Percentiles rank a stretch among this genome's conserved stretches.
These are phyloP conservation scores for Psilocybe cubensis DNA, from an alignment of 768 basidiomycete genomes.

Conservation along the genomic window DNA sequence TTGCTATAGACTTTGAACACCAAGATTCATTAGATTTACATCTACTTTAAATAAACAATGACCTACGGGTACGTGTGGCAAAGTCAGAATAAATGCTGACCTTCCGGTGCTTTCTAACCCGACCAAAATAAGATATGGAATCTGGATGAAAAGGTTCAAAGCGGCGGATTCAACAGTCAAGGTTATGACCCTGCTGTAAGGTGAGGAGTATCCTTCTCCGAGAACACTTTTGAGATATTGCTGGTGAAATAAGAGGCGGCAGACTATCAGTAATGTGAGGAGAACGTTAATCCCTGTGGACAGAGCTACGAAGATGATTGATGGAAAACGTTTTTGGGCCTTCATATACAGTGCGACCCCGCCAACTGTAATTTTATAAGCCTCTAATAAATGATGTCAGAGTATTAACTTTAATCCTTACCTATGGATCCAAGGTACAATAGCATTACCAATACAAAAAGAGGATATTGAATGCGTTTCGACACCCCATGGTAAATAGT, in stretches of 20 bases:
- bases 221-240: slow-evolving; percentile 5
- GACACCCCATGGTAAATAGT: slow-evolving; percentile 12
- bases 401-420: background rate
- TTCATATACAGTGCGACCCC: slow-evolving; percentile 9
- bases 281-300: slow-evolving; percentile 15
- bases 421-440: slow-evolving; percentile 8
- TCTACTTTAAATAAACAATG: background rate
- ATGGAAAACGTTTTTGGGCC: background rate
- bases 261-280: slow-evolving; percentile 9
- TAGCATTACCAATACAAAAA: slow-evolving; percentile 4
- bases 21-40: background rate
- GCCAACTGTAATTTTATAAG: background rate
- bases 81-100: slow-evolving; percentile 4
- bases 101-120: slow-evolving; percentile 1
- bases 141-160: slow-evolving; percentile 12
- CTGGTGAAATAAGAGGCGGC: slow-evolving; percentile 13
- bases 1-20: slow-evolving; percentile 8
- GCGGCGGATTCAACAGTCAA: slow-evolving; percentile 19
- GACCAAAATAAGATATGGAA: slow-evolving; percentile 9
- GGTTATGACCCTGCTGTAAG: slow-evolving; percentile 11
- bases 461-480: background rate
- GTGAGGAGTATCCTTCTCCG: slow-evolving; percentile 1
- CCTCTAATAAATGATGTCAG: too few species aligned
- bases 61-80: slow-evolving; percentile 17
- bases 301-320: slow-evolving; percentile 9